These are phyloP conservation scores for Quercus mongolica DNA, from an alignment of 306 rosid species.

Conservation along the genomic window DNA sequence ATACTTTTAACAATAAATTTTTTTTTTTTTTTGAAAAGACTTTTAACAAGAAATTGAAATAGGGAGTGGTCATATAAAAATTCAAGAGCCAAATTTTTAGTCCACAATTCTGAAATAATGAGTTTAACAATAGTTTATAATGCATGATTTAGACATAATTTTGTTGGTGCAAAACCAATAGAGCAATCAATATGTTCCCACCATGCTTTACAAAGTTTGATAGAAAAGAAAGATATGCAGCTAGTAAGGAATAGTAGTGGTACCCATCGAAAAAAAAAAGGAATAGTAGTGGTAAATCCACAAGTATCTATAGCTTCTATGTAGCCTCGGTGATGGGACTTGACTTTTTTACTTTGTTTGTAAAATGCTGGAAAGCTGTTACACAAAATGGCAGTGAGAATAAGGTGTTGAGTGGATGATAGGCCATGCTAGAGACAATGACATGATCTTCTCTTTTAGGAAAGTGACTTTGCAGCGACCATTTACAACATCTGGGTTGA, in stretches of 20 bases:
- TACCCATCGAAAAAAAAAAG: too few species aligned
- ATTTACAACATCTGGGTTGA: neutral
- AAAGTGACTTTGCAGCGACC: neutral
- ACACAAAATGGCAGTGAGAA: neutral
- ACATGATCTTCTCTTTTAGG: neutral
- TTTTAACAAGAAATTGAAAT: neutral
- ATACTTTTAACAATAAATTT: too few species aligned
- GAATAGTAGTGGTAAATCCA: neutral
- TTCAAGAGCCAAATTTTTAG: neutral
- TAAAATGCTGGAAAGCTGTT: neutral
- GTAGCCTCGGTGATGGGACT: neutral
- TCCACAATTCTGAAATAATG: constrained; percentile 7
- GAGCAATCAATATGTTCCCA: constrained; percentile 43
- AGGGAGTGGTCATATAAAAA: neutral
- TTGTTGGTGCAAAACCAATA: constrained; percentile 8
- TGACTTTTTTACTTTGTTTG: too few species aligned
- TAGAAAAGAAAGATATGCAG: neutral
- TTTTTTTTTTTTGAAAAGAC: too few species aligned
- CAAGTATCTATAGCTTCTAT: too few species aligned
- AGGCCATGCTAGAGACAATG: neutral
- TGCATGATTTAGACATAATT: constrained; percentile 6
- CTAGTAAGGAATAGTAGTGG: neutral
- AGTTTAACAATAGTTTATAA: neutral
- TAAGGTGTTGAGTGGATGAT: neutral
- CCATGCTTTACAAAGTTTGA: constrained; percentile 37